Percentiles rank a stretch among this genome's conserved stretches.
Evolutionary conservation across 441 rosid genomes (phyloP).

Genomic region (Gossypium schwendimanii): DNA sequence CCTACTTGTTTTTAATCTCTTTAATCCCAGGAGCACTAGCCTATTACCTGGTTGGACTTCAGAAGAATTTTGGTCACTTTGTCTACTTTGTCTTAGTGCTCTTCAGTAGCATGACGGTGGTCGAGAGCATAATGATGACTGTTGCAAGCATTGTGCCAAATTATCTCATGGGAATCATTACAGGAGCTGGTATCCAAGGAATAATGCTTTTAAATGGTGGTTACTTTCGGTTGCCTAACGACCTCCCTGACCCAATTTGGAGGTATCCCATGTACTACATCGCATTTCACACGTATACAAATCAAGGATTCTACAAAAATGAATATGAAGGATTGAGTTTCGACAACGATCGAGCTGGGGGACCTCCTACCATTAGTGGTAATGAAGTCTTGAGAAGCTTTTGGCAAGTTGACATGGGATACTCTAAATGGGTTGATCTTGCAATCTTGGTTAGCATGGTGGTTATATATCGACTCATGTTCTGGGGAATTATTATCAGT

Average conservation of each 20-base stretch:
- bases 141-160: constrained; percentile 50
- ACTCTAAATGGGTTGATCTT: constrained; percentile 43
- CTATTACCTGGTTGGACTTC: constrained; percentile 44
- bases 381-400: constrained; percentile 29
- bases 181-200: constrained; percentile 48
- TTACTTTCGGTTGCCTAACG: constrained; percentile 44
- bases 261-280: constrained; percentile 48
- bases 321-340: constrained; percentile 42
- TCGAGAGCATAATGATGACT: constrained; percentile 62
- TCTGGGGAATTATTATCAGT: constrained; percentile 24
- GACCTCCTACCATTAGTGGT: constrained; percentile 21
- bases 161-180: constrained; percentile 53
- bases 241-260: constrained; percentile 46
- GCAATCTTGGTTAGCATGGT: constrained; percentile 32
- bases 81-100: constrained; percentile 26
- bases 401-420: constrained; percentile 42
- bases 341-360: constrained; percentile 16
- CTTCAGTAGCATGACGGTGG: constrained; percentile 34
- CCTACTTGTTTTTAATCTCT: constrained; percentile 38
- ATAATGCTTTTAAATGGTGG: constrained; percentile 50
- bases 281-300: constrained; percentile 43
- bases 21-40: constrained; percentile 46
- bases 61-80: constrained; percentile 29
- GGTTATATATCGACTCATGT: constrained; percentile 32
- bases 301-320: constrained; percentile 52